These are phyloP conservation scores for Fraxinus xanthoxyloides DNA, from an alignment of 305 asterid species.

Conservation along the genomic window DNA sequence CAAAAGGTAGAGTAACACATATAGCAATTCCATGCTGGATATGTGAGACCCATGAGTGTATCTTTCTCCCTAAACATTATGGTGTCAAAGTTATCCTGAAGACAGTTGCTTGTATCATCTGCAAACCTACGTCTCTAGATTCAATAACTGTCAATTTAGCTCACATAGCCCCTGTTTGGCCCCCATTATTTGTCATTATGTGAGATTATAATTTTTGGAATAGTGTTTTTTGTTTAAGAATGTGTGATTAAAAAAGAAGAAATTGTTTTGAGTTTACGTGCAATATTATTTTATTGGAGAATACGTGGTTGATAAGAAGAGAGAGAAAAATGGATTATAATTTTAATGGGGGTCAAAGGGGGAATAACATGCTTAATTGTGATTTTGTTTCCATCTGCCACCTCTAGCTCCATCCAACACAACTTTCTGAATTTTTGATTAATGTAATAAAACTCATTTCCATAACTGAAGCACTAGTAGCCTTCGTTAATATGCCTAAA, in stretches of 20 bases:
- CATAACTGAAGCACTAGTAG: neutral
- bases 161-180: neutral
- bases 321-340: too few relatives aligned
- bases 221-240: neutral
- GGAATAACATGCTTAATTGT: neutral
- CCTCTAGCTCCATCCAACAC: neutral
- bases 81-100: neutral
- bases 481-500: neutral
- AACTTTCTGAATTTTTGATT: neutral
- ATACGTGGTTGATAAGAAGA: neutral
- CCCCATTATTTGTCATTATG: neutral
- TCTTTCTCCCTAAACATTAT: neutral
- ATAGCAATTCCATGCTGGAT: neutral
- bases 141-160: neutral
- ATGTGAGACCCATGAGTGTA: neutral
- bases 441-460: neutral
- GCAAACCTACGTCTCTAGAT: neutral
- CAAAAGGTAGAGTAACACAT: neutral
- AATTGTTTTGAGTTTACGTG: neutral
- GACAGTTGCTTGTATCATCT: neutral
- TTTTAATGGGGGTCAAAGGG: neutral
- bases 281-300: neutral
- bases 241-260: neutral
- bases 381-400: neutral
- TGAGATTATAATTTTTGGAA: too few relatives aligned